These are phyloP conservation scores for Macrolepiota dolichaula DNA, from an alignment of 768 basidiomycete genomes.

Conservation along the genomic window DNA sequence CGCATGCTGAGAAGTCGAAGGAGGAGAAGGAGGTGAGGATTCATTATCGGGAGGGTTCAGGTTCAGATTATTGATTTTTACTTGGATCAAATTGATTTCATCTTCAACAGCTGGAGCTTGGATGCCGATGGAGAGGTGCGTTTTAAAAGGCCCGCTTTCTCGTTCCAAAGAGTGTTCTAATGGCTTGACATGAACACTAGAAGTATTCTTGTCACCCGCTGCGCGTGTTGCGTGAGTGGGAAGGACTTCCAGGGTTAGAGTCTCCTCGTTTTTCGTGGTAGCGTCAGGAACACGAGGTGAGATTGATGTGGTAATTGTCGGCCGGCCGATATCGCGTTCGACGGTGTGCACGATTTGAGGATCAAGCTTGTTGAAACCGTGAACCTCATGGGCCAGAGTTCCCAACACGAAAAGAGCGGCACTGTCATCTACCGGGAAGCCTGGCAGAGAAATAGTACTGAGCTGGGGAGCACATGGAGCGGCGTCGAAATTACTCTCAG, in stretches of 20 bases:
- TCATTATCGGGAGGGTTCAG: neutral
- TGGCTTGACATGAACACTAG: neutral
- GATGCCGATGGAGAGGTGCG: neutral
- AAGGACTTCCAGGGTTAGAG: neutral
- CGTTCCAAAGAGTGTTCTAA: neutral
- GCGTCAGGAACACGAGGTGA: neutral
- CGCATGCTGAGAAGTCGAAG: neutral
- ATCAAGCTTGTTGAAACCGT: neutral
- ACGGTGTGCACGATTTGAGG: neutral
- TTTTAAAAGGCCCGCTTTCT: neutral
- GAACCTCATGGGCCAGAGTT: neutral
- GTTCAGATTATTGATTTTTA: neutral
- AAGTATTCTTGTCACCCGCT: neutral
- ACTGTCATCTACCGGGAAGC: neutral
- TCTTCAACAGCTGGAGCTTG: neutral
- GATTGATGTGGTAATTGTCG: neutral
- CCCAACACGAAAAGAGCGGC: neutral
- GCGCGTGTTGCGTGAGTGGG: neutral
- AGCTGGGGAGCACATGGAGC: neutral
- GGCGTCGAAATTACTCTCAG: neutral
- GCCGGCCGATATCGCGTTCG: neutral
- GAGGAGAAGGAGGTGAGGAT: neutral
- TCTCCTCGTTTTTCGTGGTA: neutral
- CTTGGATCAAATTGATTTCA: neutral
- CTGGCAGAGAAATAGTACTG: neutral